Evolutionary conservation across 192 early-diverging fungal genomes (phyloP).

Genomic region (Gorgonomyces haynaldii): DNA sequence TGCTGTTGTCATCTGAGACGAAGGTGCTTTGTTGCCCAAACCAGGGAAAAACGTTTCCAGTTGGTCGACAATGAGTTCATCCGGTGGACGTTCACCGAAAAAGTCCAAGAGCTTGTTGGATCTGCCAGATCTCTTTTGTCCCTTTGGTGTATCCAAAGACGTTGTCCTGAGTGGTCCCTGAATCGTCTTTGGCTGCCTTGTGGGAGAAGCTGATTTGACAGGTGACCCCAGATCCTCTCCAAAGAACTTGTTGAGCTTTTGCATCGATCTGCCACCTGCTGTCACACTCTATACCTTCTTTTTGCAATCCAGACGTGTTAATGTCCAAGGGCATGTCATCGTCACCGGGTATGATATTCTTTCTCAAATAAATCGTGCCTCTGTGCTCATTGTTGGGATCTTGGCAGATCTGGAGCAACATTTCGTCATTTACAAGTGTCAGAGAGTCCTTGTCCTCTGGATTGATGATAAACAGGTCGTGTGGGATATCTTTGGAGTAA

Average conservation of each 20-base stretch:
- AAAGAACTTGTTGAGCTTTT: constrained; percentile 8
- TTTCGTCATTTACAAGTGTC: constrained; percentile 45
- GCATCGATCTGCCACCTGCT: neutral
- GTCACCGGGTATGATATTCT: neutral
- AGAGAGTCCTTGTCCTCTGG: too few species aligned
- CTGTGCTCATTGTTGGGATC: constrained; percentile 9
- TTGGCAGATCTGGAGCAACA: constrained; percentile 69
- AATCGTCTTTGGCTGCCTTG: neutral
- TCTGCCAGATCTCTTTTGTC: neutral
- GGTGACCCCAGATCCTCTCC: neutral
- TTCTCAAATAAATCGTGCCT: neutral
- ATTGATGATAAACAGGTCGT: too few species aligned
- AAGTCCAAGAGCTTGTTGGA: constrained; percentile 46
- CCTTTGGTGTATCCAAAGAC: neutral
- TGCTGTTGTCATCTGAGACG: too few species aligned
- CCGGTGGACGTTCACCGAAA: constrained; percentile 90
- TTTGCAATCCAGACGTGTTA: neutral
- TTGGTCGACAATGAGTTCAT: constrained; percentile 84
- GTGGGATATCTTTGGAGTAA: constrained; percentile 4
- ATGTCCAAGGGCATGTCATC: neutral
- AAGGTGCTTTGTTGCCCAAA: constrained; percentile 1
- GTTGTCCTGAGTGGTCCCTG: neutral
- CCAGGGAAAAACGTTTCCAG: constrained; percentile 88
- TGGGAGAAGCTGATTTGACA: neutral
- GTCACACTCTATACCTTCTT: neutral